phyloP scores from a whole-genome alignment of 345 rosid species.

The Clarkia xantiana region DNA sequence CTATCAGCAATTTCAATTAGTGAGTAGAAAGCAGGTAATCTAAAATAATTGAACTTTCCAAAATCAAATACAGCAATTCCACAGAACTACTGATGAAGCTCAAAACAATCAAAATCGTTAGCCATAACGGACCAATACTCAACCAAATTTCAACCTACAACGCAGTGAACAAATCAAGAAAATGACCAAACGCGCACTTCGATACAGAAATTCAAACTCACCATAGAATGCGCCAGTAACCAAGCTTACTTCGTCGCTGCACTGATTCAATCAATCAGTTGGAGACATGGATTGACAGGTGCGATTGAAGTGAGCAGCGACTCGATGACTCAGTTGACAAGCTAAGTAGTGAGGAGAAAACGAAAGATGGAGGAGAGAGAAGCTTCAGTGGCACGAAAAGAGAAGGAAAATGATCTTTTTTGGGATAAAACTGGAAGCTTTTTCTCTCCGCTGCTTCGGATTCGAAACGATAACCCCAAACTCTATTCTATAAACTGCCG shows the following conservation, averaged over 20 bases:
- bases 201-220: too few species aligned
- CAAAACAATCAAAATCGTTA: too few species aligned
- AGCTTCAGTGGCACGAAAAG: slow-evolving; percentile 10
- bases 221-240: too few species aligned
- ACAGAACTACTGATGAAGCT: too few species aligned
- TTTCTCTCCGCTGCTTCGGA: slow-evolving; percentile 2
- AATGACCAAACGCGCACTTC: too few species aligned
- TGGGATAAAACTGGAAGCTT: background rate
- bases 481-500: slow-evolving; percentile 1
- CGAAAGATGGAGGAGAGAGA: slow-evolving; percentile 5
- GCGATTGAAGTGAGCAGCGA: background rate
- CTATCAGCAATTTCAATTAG: too few species aligned
- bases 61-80: too few species aligned
- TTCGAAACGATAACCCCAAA: background rate
- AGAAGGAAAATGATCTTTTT: slow-evolving; percentile 2
- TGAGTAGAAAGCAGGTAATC: too few species aligned
- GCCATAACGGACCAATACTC: too few species aligned
- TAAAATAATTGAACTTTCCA: too few species aligned
- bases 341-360: background rate
- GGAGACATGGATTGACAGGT: background rate
- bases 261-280: background rate
- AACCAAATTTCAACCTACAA: too few species aligned
- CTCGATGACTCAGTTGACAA: slow-evolving; percentile 1
- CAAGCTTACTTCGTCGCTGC: slow-evolving; percentile 1
- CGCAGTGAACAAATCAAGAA: too few species aligned